These are phyloP conservation scores for Passalora sequoiae DNA, from an alignment of 2,329 filamentous ascomycete genomes.

Conservation along the genomic window DNA sequence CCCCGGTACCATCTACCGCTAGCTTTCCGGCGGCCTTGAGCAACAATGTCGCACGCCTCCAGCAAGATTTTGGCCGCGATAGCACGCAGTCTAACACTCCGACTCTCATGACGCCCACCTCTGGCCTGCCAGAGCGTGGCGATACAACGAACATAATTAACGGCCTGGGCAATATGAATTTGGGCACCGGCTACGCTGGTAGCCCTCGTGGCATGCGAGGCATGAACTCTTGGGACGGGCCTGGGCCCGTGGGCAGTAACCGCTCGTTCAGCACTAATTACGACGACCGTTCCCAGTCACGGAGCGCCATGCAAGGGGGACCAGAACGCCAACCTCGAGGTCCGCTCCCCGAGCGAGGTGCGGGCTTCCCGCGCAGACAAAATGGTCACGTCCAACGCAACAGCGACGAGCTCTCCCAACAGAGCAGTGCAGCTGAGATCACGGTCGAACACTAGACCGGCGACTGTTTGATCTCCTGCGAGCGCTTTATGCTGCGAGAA, in stretches of 20 bases:
- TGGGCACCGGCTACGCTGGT: slow-evolving; percentile 49
- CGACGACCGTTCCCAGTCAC: slow-evolving; percentile 52
- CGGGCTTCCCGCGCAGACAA: slow-evolving; percentile 53
- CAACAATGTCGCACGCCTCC: slow-evolving; percentile 57
- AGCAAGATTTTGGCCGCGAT: slow-evolving; percentile 52
- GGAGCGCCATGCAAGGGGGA: slow-evolving; percentile 36
- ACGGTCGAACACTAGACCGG: slow-evolving; percentile 53
- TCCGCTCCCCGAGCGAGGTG: slow-evolving; percentile 55
- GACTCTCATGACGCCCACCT: slow-evolving; percentile 56
- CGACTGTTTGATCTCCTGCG: not conserved
- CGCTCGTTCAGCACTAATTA: slow-evolving; percentile 56
- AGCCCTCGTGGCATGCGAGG: slow-evolving; percentile 57
- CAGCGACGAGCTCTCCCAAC: slow-evolving; percentile 59
- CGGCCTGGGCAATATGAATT: slow-evolving; percentile 56
- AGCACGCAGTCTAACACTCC: slow-evolving; percentile 60
- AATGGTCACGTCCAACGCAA: slow-evolving; percentile 59
- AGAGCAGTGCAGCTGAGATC: slow-evolving; percentile 55
- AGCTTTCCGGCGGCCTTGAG: slow-evolving; percentile 71
- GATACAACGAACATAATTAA: slow-evolving; percentile 51
- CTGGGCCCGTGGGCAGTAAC: slow-evolving; percentile 61
- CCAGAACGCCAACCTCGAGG: slow-evolving; percentile 59
- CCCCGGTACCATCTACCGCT: slow-evolving; percentile 80
- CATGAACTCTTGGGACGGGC: slow-evolving; percentile 57
- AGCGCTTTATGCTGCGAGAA: too few species aligned
- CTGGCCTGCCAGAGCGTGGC: slow-evolving; percentile 28